These are phyloP conservation scores for Rutstroemia sydowiana DNA, from an alignment of 2,329 filamentous ascomycete species.

Conservation along the genomic window DNA sequence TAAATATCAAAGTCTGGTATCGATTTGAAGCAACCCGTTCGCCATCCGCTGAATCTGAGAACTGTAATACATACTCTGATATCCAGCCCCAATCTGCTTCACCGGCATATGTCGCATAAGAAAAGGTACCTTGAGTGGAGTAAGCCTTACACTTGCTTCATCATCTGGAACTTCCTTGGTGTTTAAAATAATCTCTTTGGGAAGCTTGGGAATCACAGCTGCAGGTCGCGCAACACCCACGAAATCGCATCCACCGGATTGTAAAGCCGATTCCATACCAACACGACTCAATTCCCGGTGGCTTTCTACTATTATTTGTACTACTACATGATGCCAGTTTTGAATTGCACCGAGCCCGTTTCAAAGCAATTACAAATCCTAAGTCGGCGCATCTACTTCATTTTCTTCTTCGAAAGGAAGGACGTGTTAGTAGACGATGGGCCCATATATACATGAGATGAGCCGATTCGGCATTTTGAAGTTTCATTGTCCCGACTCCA, in stretches of 20 bases:
- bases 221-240: constrained; percentile 42
- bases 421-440: too few species aligned
- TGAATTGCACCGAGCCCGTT: too few species aligned
- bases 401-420: too few species aligned
- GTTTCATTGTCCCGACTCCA: too few species aligned
- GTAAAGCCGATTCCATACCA: constrained; percentile 42
- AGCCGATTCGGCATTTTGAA: too few species aligned
- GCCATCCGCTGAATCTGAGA: constrained; percentile 28
- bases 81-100: constrained; percentile 15
- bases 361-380: too few species aligned
- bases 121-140: constrained; percentile 3
- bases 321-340: too few species aligned
- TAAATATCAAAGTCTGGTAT: neutral
- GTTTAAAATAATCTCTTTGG: constrained; percentile 32
- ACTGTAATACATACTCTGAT: constrained; percentile 21
- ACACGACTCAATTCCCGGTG: constrained; percentile 29
- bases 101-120: constrained; percentile 9
- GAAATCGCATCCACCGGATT: constrained; percentile 40
- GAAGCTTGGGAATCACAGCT: constrained; percentile 37
- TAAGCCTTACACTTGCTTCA: constrained; percentile 14
- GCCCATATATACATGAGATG: too few species aligned
- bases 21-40: neutral
- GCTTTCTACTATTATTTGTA: too few species aligned
- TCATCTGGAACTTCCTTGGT: constrained; percentile 21
- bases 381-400: too few species aligned